phyloP scores from a whole-genome alignment of 2,329 filamentous ascomycete species.

The Hymenoscyphus repandus region DNA sequence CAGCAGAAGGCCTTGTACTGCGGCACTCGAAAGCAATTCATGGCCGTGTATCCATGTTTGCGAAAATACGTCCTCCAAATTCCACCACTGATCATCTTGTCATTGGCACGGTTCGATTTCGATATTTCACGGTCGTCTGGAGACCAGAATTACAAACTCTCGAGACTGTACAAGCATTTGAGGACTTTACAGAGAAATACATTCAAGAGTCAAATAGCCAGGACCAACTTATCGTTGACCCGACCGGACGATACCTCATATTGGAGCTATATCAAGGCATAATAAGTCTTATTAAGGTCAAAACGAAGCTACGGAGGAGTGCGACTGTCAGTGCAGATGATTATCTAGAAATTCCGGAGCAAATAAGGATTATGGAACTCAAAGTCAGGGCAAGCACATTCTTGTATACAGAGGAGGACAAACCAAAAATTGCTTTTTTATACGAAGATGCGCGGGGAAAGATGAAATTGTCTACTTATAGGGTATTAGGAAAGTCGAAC shows the following conservation, averaged over 20 bases:
- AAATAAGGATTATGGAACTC: conserved; percentile 60
- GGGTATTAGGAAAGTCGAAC: conserved; percentile 53
- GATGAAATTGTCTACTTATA: conserved; percentile 53
- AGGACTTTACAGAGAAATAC: conserved; percentile 51
- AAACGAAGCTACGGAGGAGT: conserved; percentile 44
- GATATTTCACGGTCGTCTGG: conserved; percentile 90
- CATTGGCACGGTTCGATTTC: conserved; percentile 81
- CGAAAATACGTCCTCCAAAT: conserved; percentile 71
- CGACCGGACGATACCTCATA: conserved; percentile 63
- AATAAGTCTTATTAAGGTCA: conserved; percentile 57
- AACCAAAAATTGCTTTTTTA: conserved; percentile 58
- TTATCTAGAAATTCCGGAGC: conserved; percentile 56
- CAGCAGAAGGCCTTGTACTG: conserved; percentile 58
- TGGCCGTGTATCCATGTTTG: conserved; percentile 80
- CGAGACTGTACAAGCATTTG: conserved; percentile 44
- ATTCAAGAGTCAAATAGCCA: conserved; percentile 77
- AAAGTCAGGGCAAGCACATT: conserved; percentile 63
- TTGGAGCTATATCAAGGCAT: conserved; percentile 66
- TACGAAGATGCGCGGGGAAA: conserved; percentile 59
- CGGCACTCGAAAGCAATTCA: conserved; percentile 69
- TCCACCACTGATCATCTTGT: conserved; percentile 80
- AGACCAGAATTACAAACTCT: conserved; percentile 51
- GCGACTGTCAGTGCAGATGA: conserved; percentile 35
- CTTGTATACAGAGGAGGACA: conserved; percentile 48
- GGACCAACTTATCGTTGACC: conserved; percentile 79